A percentile compares a stretch with the other conserved stretches of the same genome.
Evolutionary conservation across 805 yeast genomes (phyloP).

Genomic region (Metschnikowia rubicola): DNA sequence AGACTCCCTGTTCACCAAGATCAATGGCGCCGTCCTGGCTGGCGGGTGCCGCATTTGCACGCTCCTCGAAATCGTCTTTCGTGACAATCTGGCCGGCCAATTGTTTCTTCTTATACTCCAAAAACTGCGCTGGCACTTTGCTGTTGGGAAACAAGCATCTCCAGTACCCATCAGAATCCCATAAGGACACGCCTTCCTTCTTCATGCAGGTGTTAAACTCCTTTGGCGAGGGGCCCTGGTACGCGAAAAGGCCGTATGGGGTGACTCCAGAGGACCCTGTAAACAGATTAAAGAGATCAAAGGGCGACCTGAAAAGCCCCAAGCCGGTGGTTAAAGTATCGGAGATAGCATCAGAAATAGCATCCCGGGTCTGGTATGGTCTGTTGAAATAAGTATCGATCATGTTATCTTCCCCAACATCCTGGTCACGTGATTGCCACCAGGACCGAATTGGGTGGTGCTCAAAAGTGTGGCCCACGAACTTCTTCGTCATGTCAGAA

Average conservation of each 20-base stretch:
- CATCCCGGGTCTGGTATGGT: slow-evolving; percentile 21
- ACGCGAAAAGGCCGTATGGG: slow-evolving; percentile 48
- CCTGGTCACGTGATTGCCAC: slow-evolving; percentile 7
- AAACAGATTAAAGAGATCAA: slow-evolving; percentile 14
- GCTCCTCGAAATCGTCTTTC: slow-evolving; percentile 54
- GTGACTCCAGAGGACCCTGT: slow-evolving; percentile 23
- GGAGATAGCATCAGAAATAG: background rate
- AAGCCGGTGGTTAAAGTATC: background rate
- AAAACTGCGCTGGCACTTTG: slow-evolving; percentile 30
- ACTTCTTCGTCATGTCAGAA: slow-evolving; percentile 24
- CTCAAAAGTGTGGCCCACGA: slow-evolving; percentile 19
- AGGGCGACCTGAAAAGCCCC: slow-evolving; percentile 3
- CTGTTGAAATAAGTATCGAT: slow-evolving; percentile 19
- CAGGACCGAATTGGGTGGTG: background rate
- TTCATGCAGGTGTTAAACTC: slow-evolving; percentile 63
- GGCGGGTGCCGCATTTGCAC: slow-evolving; percentile 8
- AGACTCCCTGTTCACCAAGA: slow-evolving; percentile 51
- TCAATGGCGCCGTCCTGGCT: slow-evolving; percentile 23
- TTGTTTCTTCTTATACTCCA: slow-evolving; percentile 25
- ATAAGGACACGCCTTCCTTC: slow-evolving; percentile 65
- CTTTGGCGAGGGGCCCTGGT: slow-evolving; percentile 54
- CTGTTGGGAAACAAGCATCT: slow-evolving; percentile 76
- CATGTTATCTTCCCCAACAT: slow-evolving; percentile 1
- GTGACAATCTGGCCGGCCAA: slow-evolving; percentile 38
- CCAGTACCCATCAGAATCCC: slow-evolving; percentile 90